phyloP scores from a whole-genome alignment of 1,284 basidiomycete species.

The Trichosporon sp. region DNA sequence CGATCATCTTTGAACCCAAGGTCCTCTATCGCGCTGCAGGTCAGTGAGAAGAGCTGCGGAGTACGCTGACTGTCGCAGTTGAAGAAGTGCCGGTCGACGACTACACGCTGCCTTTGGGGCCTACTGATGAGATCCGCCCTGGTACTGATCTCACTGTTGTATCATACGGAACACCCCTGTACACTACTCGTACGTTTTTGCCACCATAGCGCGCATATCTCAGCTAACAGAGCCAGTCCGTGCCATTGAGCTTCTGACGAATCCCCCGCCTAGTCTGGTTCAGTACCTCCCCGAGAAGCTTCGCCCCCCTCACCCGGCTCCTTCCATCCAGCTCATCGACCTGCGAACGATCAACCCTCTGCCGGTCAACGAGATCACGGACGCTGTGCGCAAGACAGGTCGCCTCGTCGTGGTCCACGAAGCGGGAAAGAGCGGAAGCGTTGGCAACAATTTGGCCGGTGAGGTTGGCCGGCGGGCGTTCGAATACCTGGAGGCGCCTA shows the following conservation, averaged over 20 bases:
- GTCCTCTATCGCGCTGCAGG: conserved; percentile 26
- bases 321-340: conserved; percentile 76
- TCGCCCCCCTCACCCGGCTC: conserved; percentile 57
- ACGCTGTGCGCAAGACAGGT: conserved; percentile 75
- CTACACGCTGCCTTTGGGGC: conserved; percentile 70
- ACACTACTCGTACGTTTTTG: conserved; percentile 69
- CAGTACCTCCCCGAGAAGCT: conserved; percentile 62
- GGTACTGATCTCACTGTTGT: conserved; percentile 82
- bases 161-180: conserved; percentile 86
- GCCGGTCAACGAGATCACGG: conserved; percentile 72
- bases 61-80: conserved; percentile 50
- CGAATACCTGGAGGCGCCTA: conserved; percentile 75
- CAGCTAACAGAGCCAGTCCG: conserved; percentile 26
- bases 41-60: not conserved
- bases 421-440: conserved; percentile 74
- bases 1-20: conserved; percentile 93
- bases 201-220: conserved; percentile 32
- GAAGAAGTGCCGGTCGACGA: conserved; percentile 90
- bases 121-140: conserved; percentile 65
- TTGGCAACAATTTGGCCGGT: conserved; percentile 79
- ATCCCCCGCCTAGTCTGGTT: conserved; percentile 63
- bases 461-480: conserved; percentile 82
- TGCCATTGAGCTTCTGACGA: conserved; percentile 37
- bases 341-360: conserved; percentile 83
- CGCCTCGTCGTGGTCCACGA: conserved; percentile 85